Evolutionary conservation across 2,329 filamentous ascomycete genomes (phyloP).

Genomic region (Claviceps sp.): DNA sequence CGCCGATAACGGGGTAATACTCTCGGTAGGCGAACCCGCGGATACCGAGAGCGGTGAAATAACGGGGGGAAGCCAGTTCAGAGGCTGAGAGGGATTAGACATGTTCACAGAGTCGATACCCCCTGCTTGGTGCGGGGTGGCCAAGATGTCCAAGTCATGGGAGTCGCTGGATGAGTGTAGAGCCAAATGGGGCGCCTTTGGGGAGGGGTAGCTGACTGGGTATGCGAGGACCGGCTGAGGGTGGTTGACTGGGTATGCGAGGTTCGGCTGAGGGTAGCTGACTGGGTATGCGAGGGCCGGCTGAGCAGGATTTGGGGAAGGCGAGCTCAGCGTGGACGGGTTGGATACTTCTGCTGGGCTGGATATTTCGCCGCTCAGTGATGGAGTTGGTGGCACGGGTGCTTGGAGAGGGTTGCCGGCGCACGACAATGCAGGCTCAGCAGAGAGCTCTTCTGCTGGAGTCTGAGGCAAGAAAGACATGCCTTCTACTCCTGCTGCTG

Average conservation of each 20-base stretch:
- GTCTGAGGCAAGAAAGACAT: background rate
- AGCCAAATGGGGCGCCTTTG: constrained; percentile 14
- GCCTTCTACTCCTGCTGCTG: background rate
- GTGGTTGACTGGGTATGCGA: constrained; percentile 15
- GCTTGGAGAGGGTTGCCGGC: background rate
- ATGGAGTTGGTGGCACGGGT: constrained; percentile 12
- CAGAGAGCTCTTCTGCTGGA: background rate
- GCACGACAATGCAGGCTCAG: background rate
- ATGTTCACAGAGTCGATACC: constrained; percentile 30
- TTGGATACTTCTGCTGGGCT: constrained; percentile 13
- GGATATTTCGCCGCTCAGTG: constrained; percentile 12
- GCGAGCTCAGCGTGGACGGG: constrained; percentile 8
- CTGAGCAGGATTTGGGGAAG: constrained; percentile 12
- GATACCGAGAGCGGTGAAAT: constrained; percentile 23
- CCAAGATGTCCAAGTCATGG: constrained; percentile 28
- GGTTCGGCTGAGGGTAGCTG: constrained; percentile 17
- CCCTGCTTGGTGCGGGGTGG: constrained; percentile 43
- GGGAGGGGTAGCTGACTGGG: constrained; percentile 20
- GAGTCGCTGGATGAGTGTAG: constrained; percentile 13
- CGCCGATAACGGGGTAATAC: background rate
- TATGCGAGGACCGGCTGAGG: constrained; percentile 11
- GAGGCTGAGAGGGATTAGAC: constrained; percentile 21
- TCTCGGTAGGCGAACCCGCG: constrained; percentile 16
- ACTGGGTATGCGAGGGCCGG: constrained; percentile 9
- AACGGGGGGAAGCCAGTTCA: constrained; percentile 41